These are phyloP conservation scores for Colletotrichum echinochloae DNA, from an alignment of 2,329 filamentous ascomycete genomes.

Conservation along the genomic window DNA sequence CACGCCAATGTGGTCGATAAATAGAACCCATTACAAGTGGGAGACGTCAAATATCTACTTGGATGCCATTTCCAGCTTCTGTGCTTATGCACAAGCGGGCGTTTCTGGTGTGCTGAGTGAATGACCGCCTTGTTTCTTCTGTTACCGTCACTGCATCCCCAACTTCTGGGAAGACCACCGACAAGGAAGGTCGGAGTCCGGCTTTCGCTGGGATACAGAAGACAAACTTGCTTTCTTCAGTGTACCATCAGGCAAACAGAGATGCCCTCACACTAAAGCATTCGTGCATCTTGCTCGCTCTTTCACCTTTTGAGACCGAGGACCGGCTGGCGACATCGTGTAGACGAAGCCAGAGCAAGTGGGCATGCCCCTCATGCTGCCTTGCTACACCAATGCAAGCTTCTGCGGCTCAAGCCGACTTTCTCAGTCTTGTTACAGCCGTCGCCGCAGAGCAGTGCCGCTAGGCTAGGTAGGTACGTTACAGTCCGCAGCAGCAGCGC, in stretches of 20 bases:
- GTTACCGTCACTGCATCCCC: neutral
- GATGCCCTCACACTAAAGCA: neutral
- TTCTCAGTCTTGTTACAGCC: neutral
- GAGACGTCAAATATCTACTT: neutral
- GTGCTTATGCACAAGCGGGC: neutral
- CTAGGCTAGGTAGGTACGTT: no score
- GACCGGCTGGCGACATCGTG: neutral
- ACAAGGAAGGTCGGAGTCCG: neutral
- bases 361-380: no score
- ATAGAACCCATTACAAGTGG: neutral
- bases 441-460: neutral
- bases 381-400: neutral
- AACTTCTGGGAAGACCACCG: neutral
- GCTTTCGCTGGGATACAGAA: neutral
- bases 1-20: neutral
- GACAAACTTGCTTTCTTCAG: neutral
- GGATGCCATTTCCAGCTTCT: no score
- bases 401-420: neutral
- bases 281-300: neutral
- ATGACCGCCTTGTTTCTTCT: neutral
- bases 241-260: neutral
- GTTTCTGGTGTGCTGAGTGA: neutral
- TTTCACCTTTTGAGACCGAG: neutral
- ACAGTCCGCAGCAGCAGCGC: neutral
- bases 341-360: neutral